Conservation (phyloP, 371 early-diverging fungal species). For the Saksenaea oblongispora region DNA sequence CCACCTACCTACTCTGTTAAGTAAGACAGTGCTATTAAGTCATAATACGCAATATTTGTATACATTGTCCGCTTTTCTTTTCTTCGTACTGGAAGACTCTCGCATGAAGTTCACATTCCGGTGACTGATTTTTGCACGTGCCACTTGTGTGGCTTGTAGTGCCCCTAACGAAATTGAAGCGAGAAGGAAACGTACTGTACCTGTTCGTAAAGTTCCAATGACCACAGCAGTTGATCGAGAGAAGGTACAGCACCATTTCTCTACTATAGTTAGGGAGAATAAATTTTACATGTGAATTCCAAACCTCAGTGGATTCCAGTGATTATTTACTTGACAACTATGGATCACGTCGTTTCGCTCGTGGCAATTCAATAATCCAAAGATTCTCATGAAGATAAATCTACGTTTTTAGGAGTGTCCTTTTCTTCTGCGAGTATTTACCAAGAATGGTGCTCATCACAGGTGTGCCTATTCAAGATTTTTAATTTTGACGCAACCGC, state of each 20-base stretch:
- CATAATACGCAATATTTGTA: too few relatives aligned
- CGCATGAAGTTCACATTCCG: too few relatives aligned
- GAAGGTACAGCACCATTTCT: conserved; percentile 26
- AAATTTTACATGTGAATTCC: background rate
- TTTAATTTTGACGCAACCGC: background rate
- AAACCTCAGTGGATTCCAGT: background rate
- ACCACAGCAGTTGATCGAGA: conserved; percentile 45
- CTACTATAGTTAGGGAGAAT: background rate
- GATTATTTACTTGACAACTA: background rate
- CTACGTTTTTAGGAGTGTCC: conserved; percentile 56
- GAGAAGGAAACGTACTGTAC: background rate
- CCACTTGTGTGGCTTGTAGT: too few relatives aligned
- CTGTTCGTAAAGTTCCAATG: conserved; percentile 13
- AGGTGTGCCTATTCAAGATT: conserved; percentile 25
- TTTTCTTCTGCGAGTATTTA: conserved; percentile 60
- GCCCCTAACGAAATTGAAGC: too few relatives aligned
- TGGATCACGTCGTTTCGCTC: background rate
- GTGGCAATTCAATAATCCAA: background rate
- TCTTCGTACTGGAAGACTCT: too few relatives aligned
- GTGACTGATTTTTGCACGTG: too few relatives aligned
- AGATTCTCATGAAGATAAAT: background rate
- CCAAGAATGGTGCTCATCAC: conserved; percentile 47
- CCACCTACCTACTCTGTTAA: too few relatives aligned
- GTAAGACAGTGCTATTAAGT: too few relatives aligned
- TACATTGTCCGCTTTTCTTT: too few relatives aligned